Conservation (phyloP, 108 stramenopile species). For the Fragilaria crotonensis region DNA sequence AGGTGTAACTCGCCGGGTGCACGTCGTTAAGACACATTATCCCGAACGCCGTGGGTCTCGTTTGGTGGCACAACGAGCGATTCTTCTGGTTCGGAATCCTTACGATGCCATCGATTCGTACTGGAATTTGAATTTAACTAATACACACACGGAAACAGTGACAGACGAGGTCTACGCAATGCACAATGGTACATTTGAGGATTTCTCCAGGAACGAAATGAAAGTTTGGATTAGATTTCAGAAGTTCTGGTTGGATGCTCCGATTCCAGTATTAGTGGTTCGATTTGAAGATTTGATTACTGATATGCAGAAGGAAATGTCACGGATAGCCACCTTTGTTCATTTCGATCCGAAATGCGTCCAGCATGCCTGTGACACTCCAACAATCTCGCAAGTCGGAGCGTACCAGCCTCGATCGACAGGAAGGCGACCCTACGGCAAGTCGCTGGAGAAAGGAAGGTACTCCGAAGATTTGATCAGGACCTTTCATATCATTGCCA, state of each 20-base stretch:
- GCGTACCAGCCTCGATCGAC: not conserved
- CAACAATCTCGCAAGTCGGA: not conserved
- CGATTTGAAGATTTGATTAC: slow-evolving; percentile 76
- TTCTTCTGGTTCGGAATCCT: slow-evolving; percentile 91
- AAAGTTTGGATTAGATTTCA: slow-evolving; percentile 62
- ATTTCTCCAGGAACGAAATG: slow-evolving; percentile 61
- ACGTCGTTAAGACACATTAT: slow-evolving; percentile 84
- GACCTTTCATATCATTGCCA: slow-evolving; percentile 41
- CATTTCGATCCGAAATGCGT: slow-evolving; percentile 3
- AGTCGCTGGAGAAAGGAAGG: slow-evolving; percentile 38
- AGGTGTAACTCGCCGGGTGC: slow-evolving; percentile 48
- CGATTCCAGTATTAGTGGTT: slow-evolving; percentile 39
- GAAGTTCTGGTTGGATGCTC: slow-evolving; percentile 49
- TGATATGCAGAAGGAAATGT: slow-evolving; percentile 38
- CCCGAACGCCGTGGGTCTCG: slow-evolving; percentile 82
- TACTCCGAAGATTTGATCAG: slow-evolving; percentile 37
- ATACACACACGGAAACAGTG: slow-evolving; percentile 87
- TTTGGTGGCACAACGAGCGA: slow-evolving; percentile 35
- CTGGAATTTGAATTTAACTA: slow-evolving; percentile 91
- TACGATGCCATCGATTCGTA: slow-evolving; percentile 96
- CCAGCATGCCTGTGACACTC: slow-evolving; percentile 12
- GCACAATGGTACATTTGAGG: slow-evolving; percentile 51
- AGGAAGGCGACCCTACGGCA: slow-evolving; percentile 13
- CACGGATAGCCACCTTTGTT: slow-evolving; percentile 40
- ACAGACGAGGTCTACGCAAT: slow-evolving; percentile 56